Percentiles rank a stretch among this genome's conserved stretches.
Conservation (phyloP, 2,329 filamentous ascomycete species). For the Arthrobotrys megalospora region DNA sequence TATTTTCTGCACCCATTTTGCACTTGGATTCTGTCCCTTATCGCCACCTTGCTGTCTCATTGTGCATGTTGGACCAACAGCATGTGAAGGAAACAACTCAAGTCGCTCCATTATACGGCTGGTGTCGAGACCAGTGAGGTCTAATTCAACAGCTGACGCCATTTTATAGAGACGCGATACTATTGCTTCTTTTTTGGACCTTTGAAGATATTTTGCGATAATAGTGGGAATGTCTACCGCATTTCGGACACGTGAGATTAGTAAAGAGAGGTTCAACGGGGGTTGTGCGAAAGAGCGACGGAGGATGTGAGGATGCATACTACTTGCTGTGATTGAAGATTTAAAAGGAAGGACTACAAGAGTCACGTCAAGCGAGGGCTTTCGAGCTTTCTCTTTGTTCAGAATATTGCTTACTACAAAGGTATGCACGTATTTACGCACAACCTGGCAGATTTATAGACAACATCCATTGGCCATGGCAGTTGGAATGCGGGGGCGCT, state of each 20-base stretch:
- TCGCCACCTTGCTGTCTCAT: slow-evolving; percentile 25
- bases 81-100: slow-evolving; percentile 8
- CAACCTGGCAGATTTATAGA: slow-evolving; percentile 37
- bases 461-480: slow-evolving; percentile 12
- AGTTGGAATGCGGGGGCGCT: slow-evolving; percentile 29
- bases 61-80: slow-evolving; percentile 38
- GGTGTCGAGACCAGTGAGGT: slow-evolving; percentile 52
- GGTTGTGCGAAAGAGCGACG: slow-evolving; percentile 32
- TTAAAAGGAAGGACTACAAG: not conserved
- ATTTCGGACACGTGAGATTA: slow-evolving; percentile 46
- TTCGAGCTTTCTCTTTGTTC: not conserved
- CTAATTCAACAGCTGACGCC: slow-evolving; percentile 48
- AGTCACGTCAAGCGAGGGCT: slow-evolving; percentile 4
- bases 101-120: slow-evolving; percentile 42
- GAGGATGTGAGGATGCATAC: slow-evolving; percentile 46
- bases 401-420: not conserved
- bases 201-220: slow-evolving; percentile 6
- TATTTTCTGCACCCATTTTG: slow-evolving; percentile 56
- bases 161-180: slow-evolving; percentile 42
- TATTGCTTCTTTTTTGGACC: slow-evolving; percentile 5
- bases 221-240: slow-evolving; percentile 18
- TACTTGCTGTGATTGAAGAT: slow-evolving; percentile 1
- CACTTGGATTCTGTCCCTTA: not conserved
- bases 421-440: not conserved
- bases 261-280: slow-evolving; percentile 32